Conservation (phyloP, 2,329 filamentous ascomycete genomes). For the Macroventuria anomochaeta region DNA sequence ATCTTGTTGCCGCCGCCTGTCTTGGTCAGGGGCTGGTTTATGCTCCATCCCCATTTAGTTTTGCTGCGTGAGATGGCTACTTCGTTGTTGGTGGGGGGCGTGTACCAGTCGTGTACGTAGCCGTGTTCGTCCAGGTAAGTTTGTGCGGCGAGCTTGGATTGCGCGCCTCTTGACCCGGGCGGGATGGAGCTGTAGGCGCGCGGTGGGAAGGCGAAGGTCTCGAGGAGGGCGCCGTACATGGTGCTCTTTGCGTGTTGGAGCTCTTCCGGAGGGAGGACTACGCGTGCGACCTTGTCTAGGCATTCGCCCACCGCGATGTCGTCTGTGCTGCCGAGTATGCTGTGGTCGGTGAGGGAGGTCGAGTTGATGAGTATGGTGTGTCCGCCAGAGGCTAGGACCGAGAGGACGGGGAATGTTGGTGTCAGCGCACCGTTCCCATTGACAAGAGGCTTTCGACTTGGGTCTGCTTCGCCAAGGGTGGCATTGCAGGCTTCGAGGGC, state of each 20-base stretch:
- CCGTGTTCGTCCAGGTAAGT: conserved; percentile 26
- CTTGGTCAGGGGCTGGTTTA: conserved; percentile 71
- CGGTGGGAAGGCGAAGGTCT: conserved; percentile 72
- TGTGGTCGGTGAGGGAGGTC: conserved; percentile 69
- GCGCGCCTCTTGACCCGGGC: neutral
- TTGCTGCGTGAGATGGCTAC: conserved; percentile 60
- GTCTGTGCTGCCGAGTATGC: conserved; percentile 72
- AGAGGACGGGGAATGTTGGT: conserved; percentile 82
- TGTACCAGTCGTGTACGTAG: conserved; percentile 58
- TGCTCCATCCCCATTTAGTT: conserved; percentile 67
- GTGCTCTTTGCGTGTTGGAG: conserved; percentile 65
- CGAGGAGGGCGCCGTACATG: conserved; percentile 82
- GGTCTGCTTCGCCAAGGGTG: neutral
- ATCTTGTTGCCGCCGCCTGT: conserved; percentile 41
- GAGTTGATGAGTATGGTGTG: conserved; percentile 89
- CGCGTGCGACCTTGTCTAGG: conserved; percentile 84
- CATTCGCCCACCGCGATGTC: conserved; percentile 90
- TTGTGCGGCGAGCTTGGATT: conserved; percentile 24
- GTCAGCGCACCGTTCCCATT: conserved; percentile 14
- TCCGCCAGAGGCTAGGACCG: conserved; percentile 87
- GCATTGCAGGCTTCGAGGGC: conserved; percentile 57
- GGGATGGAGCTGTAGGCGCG: neutral
- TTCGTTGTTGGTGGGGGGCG: conserved; percentile 63
- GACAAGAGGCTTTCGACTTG: conserved; percentile 5
- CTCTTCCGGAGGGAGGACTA: conserved; percentile 69